Percentiles rank a stretch among this genome's conserved stretches.
Conservation (phyloP, 768 basidiomycete species). For the Boletus reticuloceps region DNA sequence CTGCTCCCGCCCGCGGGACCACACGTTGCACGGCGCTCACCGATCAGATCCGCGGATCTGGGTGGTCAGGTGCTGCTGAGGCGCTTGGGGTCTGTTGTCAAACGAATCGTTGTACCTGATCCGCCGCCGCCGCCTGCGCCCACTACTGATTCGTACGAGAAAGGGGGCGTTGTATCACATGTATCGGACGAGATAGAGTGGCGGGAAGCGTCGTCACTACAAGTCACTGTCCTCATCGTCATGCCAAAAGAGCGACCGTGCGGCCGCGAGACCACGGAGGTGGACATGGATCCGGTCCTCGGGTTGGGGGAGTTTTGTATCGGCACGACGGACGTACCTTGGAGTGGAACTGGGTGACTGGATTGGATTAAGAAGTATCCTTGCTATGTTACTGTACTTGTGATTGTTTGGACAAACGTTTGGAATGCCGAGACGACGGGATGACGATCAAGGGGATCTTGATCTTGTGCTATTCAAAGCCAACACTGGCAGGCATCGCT, state of each 20-base stretch:
- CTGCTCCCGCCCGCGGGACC: background rate
- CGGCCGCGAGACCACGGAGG: background rate
- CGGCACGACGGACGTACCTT: conserved; percentile 21
- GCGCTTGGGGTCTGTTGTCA: background rate
- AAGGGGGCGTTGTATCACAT: background rate
- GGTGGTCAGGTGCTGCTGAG: background rate
- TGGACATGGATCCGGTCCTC: conserved; percentile 13
- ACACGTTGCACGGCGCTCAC: background rate
- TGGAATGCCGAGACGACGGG: no score
- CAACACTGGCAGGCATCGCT: background rate
- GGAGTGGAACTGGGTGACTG: conserved; percentile 6
- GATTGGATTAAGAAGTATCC: background rate
- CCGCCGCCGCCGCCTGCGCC: background rate
- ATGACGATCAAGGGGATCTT: no score
- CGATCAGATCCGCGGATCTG: background rate
- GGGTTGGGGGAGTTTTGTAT: conserved; percentile 35
- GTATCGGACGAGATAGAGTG: background rate
- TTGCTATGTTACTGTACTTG: background rate
- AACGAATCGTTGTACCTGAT: background rate
- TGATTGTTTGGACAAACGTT: no score
- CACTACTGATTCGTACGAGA: background rate
- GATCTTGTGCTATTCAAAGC: no score
- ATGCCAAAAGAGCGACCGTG: conserved; percentile 34
- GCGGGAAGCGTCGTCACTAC: conserved; percentile 23
- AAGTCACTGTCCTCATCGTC: conserved; percentile 40